Evolutionary conservation across 345 rosid genomes (phyloP), one percentile per base, ranked within the genome.

Genomic region (Moringa oleifera): DNA sequence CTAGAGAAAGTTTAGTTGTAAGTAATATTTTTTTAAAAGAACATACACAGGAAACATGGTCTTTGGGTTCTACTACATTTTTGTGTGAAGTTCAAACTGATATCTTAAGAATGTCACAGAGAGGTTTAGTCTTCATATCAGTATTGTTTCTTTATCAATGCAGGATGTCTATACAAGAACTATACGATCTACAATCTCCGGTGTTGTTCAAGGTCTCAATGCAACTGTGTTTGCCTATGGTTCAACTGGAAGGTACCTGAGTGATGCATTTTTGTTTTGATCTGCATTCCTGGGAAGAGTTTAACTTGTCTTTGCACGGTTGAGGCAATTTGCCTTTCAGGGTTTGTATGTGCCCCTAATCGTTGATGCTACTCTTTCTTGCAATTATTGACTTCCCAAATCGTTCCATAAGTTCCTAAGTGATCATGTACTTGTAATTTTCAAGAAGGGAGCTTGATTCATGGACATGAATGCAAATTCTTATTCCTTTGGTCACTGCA

Each of bases 201-300:
- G 98, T 19, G 89, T 93, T 79, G 91, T 87, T 28, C 91, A 86
- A 59, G 97, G 98, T 61, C 91, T 93, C 55, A 93, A 93, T 61
- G 96, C 97, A 11, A 93, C 98, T 0, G 84, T 93, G 25, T 89
- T 93, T 80, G 98, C 97, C 0, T 87, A 93, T 77, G 98, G 98
- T 71, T 86, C 98, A 18, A 93, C 98, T 28, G 98, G 98, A 77
- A 93, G 98, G 98, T 93, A 84, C 66, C 47, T 15, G 17, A 41
- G 47, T 41, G 47, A 41, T 41, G 47, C 16, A 41, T 41, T 41
- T 9, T 5, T 41, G 47, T 41, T 41, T 8, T 2, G 5, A 28
- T 28, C 8, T 28, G 33, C 8, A 28, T 28, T 8, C 33, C 33
- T 28, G 33, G 33, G 8, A 2, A 2, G 33, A 28, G 33, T 28